Percentiles rank a stretch among this genome's conserved stretches.
phyloP scores from a whole-genome alignment of 768 basidiomycete genomes.

The Clavulina sp. region DNA sequence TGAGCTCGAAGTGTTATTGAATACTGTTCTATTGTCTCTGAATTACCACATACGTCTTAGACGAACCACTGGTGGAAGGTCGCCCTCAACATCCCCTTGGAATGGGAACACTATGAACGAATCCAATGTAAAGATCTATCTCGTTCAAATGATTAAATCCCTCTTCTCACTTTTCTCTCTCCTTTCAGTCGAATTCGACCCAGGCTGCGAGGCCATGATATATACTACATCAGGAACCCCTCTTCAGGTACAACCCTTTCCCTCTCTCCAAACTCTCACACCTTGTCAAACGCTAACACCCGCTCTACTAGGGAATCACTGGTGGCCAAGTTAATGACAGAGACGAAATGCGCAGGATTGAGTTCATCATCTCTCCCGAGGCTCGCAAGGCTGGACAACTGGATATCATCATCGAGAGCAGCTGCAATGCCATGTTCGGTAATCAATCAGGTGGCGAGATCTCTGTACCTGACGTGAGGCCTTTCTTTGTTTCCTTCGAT shows the following conservation, averaged over 20 bases:
- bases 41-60: constrained; percentile 22
- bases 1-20: constrained; percentile 17
- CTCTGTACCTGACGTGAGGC: constrained; percentile 55
- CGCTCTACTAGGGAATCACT: constrained; percentile 87
- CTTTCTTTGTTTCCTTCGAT: neutral
- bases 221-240: constrained; percentile 62
- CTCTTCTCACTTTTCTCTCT: neutral
- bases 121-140: constrained; percentile 48
- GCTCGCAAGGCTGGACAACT: constrained; percentile 38
- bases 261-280: neutral
- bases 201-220: constrained; percentile 79
- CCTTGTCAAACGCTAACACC: no score
- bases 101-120: constrained; percentile 63
- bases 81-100: constrained; percentile 53
- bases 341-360: constrained; percentile 82
- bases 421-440: constrained; percentile 95
- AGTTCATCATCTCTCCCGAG: constrained; percentile 69
- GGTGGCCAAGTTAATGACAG: constrained; percentile 76
- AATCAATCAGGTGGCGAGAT: constrained; percentile 71
- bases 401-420: constrained; percentile 61
- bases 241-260: constrained; percentile 26
- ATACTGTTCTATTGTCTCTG: no score
- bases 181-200: constrained; percentile 79
- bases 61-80: constrained; percentile 98
- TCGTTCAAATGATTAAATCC: neutral